Percentiles rank a stretch among this genome's conserved stretches.
These are phyloP conservation scores for Ichthyophthirius multifiliis DNA, from an alignment of 169 alveolate genomes.

Conservation along the genomic window DNA sequence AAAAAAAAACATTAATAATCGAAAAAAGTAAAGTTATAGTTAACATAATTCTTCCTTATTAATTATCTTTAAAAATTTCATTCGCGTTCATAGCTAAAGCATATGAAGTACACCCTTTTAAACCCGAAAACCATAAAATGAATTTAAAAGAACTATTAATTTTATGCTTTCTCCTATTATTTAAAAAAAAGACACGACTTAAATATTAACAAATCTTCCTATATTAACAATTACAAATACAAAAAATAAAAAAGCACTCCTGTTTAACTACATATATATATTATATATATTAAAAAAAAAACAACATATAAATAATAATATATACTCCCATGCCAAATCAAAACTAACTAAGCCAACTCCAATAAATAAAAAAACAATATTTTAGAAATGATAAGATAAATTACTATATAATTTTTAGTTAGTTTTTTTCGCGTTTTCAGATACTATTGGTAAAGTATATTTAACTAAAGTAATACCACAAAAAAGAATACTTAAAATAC, in stretches of 20 bases:
- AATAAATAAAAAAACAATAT: slow-evolving; percentile 62
- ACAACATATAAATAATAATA: background rate
- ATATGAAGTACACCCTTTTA: slow-evolving; percentile 64
- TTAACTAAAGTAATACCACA: slow-evolving; percentile 72
- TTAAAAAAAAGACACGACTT: slow-evolving; percentile 35
- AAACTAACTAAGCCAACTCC: slow-evolving; percentile 49
- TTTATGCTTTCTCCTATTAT: slow-evolving; percentile 6
- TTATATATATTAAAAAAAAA: background rate
- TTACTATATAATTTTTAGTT: slow-evolving; percentile 46
- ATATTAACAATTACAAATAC: slow-evolving; percentile 40
- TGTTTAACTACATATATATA: slow-evolving; percentile 33
- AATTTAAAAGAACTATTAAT: slow-evolving; percentile 18
- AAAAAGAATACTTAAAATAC: slow-evolving; percentile 71
- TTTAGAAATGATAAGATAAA: slow-evolving; percentile 54
- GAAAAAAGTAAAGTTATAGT: slow-evolving; percentile 40
- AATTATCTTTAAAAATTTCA: background rate
- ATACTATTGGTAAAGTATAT: slow-evolving; percentile 68
- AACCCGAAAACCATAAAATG: slow-evolving; percentile 67
- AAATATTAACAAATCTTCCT: slow-evolving; percentile 49
- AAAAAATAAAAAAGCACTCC: slow-evolving; percentile 23
- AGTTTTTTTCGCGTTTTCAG: slow-evolving; percentile 38
- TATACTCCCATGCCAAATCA: slow-evolving; percentile 21
- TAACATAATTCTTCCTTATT: slow-evolving; percentile 34
- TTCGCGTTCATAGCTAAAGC: slow-evolving; percentile 38
- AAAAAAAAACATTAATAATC: slow-evolving; percentile 15